Evolutionary conservation across 2,329 filamentous ascomycete species (phyloP).

Genomic region (Pseudomassariella vexata): DNA sequence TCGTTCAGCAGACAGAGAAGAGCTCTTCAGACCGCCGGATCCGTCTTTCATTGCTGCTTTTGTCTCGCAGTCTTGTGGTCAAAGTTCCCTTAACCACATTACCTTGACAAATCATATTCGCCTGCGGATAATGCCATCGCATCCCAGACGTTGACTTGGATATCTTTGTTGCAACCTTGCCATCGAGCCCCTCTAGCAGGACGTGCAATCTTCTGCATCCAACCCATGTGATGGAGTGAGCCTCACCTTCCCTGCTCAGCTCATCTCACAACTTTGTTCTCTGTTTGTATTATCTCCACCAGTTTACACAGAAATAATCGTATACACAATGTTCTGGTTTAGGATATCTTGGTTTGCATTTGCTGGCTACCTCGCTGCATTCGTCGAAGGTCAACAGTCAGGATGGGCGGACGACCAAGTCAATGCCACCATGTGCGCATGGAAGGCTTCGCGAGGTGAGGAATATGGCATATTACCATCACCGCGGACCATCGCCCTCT

Average conservation of each 20-base stretch:
- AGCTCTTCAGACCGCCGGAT: conserved; percentile 9
- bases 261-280: background rate
- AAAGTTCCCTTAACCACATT: conserved; percentile 7
- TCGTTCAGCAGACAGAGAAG: conserved; percentile 10
- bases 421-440: conserved; percentile 54
- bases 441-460: conserved; percentile 36
- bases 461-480: background rate
- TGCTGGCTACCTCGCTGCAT: conserved; percentile 20
- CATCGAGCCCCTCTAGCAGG: conserved; percentile 3
- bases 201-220: too few relatives aligned
- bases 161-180: conserved; percentile 15
- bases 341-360: conserved; percentile 20
- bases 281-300: background rate
- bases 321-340: conserved; percentile 20
- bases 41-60: conserved; percentile 15
- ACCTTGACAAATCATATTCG: conserved; percentile 10
- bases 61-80: conserved; percentile 9
- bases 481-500: background rate
- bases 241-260: conserved; percentile 7
- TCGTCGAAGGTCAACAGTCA: conserved; percentile 34
- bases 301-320: background rate
- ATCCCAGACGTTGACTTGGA: conserved; percentile 11
- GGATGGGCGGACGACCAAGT: conserved; percentile 47
- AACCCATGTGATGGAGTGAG: conserved; percentile 17
- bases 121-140: conserved; percentile 9